phyloP scores from a whole-genome alignment of 2,329 filamentous ascomycete genomes.

The Lojkania enalia region DNA sequence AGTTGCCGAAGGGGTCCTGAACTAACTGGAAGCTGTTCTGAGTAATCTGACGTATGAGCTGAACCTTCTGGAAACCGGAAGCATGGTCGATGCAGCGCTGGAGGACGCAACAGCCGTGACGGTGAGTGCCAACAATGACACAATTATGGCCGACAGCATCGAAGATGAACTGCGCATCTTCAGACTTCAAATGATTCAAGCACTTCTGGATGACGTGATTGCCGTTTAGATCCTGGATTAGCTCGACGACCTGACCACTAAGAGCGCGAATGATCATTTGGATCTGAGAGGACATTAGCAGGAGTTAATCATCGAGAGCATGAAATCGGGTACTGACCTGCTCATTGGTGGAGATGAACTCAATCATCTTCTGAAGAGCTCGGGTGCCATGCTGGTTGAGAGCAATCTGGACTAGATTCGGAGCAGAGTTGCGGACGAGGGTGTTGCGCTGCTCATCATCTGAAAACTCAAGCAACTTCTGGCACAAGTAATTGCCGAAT shows the following conservation, averaged over 20 bases:
- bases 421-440: constrained; percentile 85
- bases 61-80: constrained; percentile 82
- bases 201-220: constrained; percentile 99
- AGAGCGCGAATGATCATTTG: constrained; percentile 86
- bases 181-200: constrained; percentile 84
- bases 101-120: constrained; percentile 95
- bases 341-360: constrained; percentile 83
- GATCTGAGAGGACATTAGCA: constrained; percentile 51
- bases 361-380: constrained; percentile 99
- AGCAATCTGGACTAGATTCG: constrained; percentile 88
- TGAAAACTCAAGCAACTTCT: constrained; percentile 95
- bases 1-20: constrained; percentile 97
- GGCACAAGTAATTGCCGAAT: constrained; percentile 98
- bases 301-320: constrained; percentile 1
- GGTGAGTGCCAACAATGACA: constrained; percentile 90
- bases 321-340: constrained; percentile 55
- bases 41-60: constrained; percentile 85
- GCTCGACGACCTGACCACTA: constrained; percentile 79
- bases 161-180: constrained; percentile 94
- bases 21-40: constrained; percentile 85
- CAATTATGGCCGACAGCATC: constrained; percentile 87
- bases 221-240: constrained; percentile 96
- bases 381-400: constrained; percentile 97
- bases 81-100: constrained; percentile 99
- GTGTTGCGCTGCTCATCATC: constrained; percentile 93